Evolutionary conservation across 352 stramenopile genomes (phyloP).

Genomic region (Pythium periplocum): DNA sequence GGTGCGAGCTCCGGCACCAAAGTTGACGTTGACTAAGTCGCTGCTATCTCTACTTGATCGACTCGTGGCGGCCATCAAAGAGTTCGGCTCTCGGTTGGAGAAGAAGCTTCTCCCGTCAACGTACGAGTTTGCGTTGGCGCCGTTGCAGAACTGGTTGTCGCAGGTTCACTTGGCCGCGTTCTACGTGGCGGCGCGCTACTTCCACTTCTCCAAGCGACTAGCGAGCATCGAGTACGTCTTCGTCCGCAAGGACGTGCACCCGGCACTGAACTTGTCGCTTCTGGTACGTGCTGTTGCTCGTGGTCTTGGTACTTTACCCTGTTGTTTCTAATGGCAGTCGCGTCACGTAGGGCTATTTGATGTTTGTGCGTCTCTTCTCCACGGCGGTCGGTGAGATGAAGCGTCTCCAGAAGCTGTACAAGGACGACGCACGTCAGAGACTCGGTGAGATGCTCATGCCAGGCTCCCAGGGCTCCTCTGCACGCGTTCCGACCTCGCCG

Average conservation of each 20-base stretch:
- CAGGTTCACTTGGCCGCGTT: constrained; percentile 68
- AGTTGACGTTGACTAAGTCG: constrained; percentile 17
- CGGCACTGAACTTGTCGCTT: constrained; percentile 57
- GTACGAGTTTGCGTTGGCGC: constrained; percentile 51
- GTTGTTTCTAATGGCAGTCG: background rate
- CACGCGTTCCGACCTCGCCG: constrained; percentile 25
- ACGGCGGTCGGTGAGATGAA: constrained; percentile 51
- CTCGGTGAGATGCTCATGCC: constrained; percentile 9
- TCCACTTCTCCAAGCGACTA: constrained; percentile 65
- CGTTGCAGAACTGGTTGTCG: constrained; percentile 39
- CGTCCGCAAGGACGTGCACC: constrained; percentile 54
- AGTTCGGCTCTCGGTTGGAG: constrained; percentile 29
- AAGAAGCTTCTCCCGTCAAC: constrained; percentile 39
- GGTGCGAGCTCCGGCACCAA: constrained; percentile 3
- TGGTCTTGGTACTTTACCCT: background rate
- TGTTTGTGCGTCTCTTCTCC: constrained; percentile 55
- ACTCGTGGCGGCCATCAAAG: constrained; percentile 39
- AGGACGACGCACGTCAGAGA: constrained; percentile 38
- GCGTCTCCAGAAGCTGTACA: constrained; percentile 37
- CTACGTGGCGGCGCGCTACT: constrained; percentile 70
- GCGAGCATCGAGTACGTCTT: constrained; percentile 75
- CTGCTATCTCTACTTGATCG: constrained; percentile 30
- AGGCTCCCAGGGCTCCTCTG: constrained; percentile 10
- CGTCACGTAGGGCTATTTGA: constrained; percentile 57
- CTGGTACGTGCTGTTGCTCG: constrained; percentile 30